These are phyloP conservation scores for Boechera retrofracta DNA, from an alignment of 345 rosid genomes.

Conservation along the genomic window DNA sequence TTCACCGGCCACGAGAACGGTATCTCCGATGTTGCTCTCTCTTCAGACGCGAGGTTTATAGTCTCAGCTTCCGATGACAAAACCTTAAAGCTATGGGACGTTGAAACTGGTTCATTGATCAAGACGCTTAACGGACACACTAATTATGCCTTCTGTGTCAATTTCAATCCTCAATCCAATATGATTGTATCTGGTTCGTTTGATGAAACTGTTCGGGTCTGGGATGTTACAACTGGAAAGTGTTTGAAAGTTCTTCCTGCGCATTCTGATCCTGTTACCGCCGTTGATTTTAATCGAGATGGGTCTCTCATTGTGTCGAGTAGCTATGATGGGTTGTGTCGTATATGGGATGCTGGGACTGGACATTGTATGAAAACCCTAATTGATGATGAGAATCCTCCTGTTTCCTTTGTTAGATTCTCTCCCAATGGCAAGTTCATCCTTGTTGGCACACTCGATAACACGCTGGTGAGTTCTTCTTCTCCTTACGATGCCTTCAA, in stretches of 20 bases:
- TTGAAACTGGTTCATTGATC: slow-evolving; percentile 64
- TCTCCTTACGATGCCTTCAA: not conserved
- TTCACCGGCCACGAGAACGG: slow-evolving; percentile 79
- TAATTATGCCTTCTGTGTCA: slow-evolving; percentile 79
- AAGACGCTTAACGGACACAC: slow-evolving; percentile 83
- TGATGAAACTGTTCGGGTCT: slow-evolving; percentile 90
- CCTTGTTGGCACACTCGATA: slow-evolving; percentile 88
- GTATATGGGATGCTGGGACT: slow-evolving; percentile 90
- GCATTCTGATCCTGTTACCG: slow-evolving; percentile 92
- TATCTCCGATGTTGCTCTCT: slow-evolving; percentile 89
- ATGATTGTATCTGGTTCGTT: slow-evolving; percentile 93
- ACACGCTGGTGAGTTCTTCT: slow-evolving; percentile 65
- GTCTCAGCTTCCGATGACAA: slow-evolving; percentile 96
- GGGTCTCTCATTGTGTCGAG: slow-evolving; percentile 87
- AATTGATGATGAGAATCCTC: slow-evolving; percentile 92
- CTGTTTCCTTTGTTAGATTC: slow-evolving; percentile 85
- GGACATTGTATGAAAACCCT: slow-evolving; percentile 89
- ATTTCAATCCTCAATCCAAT: slow-evolving; percentile 85
- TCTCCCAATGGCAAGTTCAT: slow-evolving; percentile 93
- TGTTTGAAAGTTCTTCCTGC: slow-evolving; percentile 92
- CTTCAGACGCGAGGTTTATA: slow-evolving; percentile 81
- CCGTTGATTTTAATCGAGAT: slow-evolving; percentile 83
- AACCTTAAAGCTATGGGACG: slow-evolving; percentile 92
- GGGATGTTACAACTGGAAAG: slow-evolving; percentile 91
- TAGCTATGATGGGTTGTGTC: slow-evolving; percentile 89